Conservation (phyloP, 2,329 filamentous ascomycete species). For the Cyphellophora attinorum region DNA sequence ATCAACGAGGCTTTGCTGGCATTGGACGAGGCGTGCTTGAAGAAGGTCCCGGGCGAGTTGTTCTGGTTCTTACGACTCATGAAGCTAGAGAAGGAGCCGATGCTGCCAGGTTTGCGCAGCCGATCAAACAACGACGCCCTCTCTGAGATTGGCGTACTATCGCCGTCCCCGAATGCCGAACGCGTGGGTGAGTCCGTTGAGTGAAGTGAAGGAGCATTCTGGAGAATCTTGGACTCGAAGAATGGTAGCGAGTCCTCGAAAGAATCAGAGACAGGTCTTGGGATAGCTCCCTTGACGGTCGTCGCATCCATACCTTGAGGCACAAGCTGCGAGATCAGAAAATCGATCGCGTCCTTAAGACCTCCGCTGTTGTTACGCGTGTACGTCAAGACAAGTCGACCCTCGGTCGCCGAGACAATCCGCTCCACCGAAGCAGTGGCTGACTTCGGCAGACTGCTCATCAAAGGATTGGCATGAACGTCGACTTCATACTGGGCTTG, state of each 20-base stretch:
- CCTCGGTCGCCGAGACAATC: conserved; percentile 39
- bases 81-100: conserved; percentile 92
- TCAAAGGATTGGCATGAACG: conserved; percentile 53
- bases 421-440: conserved; percentile 25
- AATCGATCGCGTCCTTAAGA: conserved; percentile 91
- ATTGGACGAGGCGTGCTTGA: conserved; percentile 82
- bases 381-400: conserved; percentile 63
- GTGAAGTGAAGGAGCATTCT: conserved; percentile 74
- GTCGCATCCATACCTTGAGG: conserved; percentile 80
- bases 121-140: conserved; percentile 80
- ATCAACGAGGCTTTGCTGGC: conserved; percentile 92
- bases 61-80: conserved; percentile 92
- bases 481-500: conserved; percentile 89
- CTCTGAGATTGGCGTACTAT: conserved; percentile 47
- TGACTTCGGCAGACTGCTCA: conserved; percentile 22
- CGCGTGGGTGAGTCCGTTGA: conserved; percentile 84
- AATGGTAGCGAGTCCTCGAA: conserved; percentile 96
- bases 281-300: conserved; percentile 86
- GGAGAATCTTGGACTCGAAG: conserved; percentile 93
- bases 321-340: conserved; percentile 75
- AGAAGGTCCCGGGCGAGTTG: conserved; percentile 75
- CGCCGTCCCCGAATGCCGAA: conserved; percentile 69
- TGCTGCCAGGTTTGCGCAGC: conserved; percentile 87
- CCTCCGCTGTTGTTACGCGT: conserved; percentile 96
- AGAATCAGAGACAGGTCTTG: conserved; percentile 95